Base-by-base conservation (phyloP, 805 yeast species). In the Cyberlindnera veronae region DNA sequence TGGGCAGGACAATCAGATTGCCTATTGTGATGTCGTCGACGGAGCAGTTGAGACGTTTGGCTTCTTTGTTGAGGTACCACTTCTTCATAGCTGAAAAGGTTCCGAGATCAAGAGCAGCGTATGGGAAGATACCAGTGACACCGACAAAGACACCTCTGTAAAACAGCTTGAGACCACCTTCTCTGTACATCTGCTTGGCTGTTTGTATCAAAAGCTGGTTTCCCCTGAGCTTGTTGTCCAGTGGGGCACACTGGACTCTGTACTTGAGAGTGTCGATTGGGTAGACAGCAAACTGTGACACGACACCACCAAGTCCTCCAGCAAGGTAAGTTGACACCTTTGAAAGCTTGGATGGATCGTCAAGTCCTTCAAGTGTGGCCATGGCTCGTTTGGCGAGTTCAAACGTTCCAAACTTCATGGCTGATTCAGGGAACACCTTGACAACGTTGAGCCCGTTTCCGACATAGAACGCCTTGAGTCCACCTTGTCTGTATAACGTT, bases 221-320 rank as follows among this genome's bases (percentile, higher is more conserved):
- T 2, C 95, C 95, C 47, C 70, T 73, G 3, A 76, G 55, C 15
- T 69, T 63, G 4, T 79, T 72, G 48, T 82, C 86, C 36, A 86
- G 67, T 24, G 90, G 80, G 8, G 95, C 95, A 65, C 98, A 93
- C 61, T 93, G 99, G 33, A 93, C 71, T 54, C 99, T 76, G 62
- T 86, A 93, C 61, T 93, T 93, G 38, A 93, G 68, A 0, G 99
- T 93, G 64, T 93, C 99, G 12, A 93, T 81, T 7, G 99, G 99
- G 61, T 93, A 93, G 3, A 91, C 96, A 0, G 93, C 74, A 54
- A 90, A 79, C 62, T 93, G 99, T 1, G 97, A 84, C 19, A 81
- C 77, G 42, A 93, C 95, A 58, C 99, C 99, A 30, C 97, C 99
- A 31, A 93, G 60, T 35, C 99, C 99, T 64, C 99, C 99, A 18